Conservation (phyloP, 2,329 filamentous ascomycete species). For the Aspergillus ruber region DNA sequence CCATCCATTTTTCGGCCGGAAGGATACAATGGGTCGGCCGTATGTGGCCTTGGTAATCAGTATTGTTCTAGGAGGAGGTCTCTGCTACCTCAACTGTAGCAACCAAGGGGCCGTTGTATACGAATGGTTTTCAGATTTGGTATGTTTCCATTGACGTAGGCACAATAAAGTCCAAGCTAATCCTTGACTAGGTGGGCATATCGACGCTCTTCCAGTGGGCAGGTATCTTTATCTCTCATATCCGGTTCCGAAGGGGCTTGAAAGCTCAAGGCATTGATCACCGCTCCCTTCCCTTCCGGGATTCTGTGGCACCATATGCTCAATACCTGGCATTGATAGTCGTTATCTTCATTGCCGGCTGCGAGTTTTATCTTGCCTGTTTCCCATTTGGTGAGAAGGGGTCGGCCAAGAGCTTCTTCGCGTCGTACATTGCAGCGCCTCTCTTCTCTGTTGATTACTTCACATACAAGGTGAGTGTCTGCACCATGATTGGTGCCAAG, state of each 20-base stretch:
- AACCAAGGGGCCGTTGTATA: conserved; percentile 22
- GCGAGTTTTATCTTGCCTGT: conserved; percentile 28
- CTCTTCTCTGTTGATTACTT: conserved; percentile 26
- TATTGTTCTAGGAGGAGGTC: conserved; percentile 22
- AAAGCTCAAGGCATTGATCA: conserved; percentile 22
- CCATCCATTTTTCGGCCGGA: conserved; percentile 16
- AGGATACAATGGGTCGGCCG: conserved; percentile 21
- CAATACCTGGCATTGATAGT: conserved; percentile 20
- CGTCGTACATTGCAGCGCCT: conserved; percentile 26
- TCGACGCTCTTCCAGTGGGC: conserved; percentile 25
- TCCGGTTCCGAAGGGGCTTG: conserved; percentile 22
- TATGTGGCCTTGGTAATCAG: conserved; percentile 24
- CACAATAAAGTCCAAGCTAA: neutral
- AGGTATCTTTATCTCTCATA: conserved; percentile 20
- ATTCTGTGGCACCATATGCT: conserved; percentile 18
- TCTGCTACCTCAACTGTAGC: conserved; percentile 29
- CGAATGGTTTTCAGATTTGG: conserved; percentile 27
- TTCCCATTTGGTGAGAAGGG: conserved; percentile 25
- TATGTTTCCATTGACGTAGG: neutral
- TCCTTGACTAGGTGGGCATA: conserved; percentile 17
- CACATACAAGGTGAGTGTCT: conserved; percentile 15
- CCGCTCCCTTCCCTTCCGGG: conserved; percentile 18
- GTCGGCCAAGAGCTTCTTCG: conserved; percentile 26
- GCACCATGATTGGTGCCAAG: neutral
- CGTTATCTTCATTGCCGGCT: conserved; percentile 23